Percentiles rank a stretch among this genome's conserved stretches.
Conservation (phyloP, 495 filamentous ascomycete species). For the Aspergillus diversus region DNA sequence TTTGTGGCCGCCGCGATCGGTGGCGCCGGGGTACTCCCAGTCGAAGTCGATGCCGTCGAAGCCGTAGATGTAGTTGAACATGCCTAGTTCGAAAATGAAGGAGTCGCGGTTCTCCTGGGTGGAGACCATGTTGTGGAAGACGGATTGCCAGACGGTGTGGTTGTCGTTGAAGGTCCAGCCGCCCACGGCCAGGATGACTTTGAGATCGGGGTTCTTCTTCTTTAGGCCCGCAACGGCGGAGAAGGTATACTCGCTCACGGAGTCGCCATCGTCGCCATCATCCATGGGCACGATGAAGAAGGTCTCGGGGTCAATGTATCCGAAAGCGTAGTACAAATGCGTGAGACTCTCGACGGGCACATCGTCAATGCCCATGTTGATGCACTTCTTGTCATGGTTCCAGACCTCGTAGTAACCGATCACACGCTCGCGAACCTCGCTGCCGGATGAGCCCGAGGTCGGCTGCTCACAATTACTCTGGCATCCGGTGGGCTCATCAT, state of each 20-base stretch:
- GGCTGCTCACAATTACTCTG: slow-evolving; percentile 21
- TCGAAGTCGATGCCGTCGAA: slow-evolving; percentile 59
- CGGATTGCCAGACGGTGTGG: not conserved
- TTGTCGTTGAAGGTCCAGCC: slow-evolving; percentile 22
- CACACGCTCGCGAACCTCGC: not conserved
- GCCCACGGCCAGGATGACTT: slow-evolving; percentile 13
- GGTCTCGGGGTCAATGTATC: slow-evolving; percentile 13
- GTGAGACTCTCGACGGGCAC: slow-evolving; percentile 19
- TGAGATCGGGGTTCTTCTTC: slow-evolving; percentile 11
- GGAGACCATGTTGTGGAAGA: slow-evolving; percentile 27
- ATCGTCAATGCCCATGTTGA: slow-evolving; percentile 10
- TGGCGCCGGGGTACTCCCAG: slow-evolving; percentile 29
- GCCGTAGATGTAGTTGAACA: slow-evolving; percentile 44
- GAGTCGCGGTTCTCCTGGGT: slow-evolving; percentile 26
- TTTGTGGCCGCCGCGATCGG: slow-evolving; percentile 45
- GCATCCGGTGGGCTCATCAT: slow-evolving; percentile 12
- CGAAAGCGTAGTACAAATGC: slow-evolving; percentile 15
- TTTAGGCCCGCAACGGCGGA: slow-evolving; percentile 6
- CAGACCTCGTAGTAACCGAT: slow-evolving; percentile 22
- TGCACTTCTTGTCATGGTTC: slow-evolving; percentile 9
- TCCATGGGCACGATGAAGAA: slow-evolving; percentile 11
- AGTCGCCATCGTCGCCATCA: not conserved
- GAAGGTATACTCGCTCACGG: not conserved
- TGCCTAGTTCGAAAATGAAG: slow-evolving; percentile 41
- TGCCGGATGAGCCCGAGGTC: not conserved